These are phyloP conservation scores for Syncephalastrum monosporum DNA, from an alignment of 371 early-diverging fungal genomes.

Conservation along the genomic window DNA sequence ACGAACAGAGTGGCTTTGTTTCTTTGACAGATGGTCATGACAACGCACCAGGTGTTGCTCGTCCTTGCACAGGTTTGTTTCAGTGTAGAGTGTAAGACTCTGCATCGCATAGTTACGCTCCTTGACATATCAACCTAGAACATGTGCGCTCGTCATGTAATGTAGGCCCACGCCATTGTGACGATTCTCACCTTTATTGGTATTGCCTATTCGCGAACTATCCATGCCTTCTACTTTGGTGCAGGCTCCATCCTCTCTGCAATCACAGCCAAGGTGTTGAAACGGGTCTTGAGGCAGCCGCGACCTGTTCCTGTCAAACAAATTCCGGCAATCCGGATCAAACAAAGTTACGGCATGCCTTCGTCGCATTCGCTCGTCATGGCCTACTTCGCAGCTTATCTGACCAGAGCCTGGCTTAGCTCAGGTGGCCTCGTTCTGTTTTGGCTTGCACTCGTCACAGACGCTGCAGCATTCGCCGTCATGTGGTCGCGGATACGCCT, in stretches of 20 bases:
- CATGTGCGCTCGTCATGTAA: neutral
- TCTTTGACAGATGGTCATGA: too few relatives aligned
- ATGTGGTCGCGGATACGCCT: conserved; percentile 56
- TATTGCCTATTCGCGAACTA: conserved; percentile 25
- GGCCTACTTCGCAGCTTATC: conserved; percentile 64
- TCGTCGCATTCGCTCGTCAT: conserved; percentile 73
- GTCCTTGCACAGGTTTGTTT: too few relatives aligned
- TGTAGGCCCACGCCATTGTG: conserved; percentile 12
- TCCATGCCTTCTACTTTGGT: conserved; percentile 33
- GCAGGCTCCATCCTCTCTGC: conserved; percentile 25
- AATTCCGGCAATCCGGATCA: conserved; percentile 2
- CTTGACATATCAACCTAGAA: too few relatives aligned
- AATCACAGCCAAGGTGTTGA: conserved; percentile 43
- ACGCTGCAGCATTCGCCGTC: conserved; percentile 26
- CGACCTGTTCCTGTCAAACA: conserved; percentile 25
- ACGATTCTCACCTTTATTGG: conserved; percentile 3
- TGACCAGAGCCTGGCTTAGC: too few relatives aligned
- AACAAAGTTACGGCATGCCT: conserved; percentile 70
- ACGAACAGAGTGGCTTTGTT: too few relatives aligned
- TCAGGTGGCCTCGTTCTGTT: too few relatives aligned
- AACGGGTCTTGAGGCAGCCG: conserved; percentile 50
- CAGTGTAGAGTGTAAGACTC: too few relatives aligned
- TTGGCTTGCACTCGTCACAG: too few relatives aligned
- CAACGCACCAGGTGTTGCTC: too few relatives aligned
- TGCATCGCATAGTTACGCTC: too few relatives aligned